These are phyloP conservation scores for Kwoniella bestiolae DNA, from an alignment of 768 basidiomycete genomes.

Conservation along the genomic window DNA sequence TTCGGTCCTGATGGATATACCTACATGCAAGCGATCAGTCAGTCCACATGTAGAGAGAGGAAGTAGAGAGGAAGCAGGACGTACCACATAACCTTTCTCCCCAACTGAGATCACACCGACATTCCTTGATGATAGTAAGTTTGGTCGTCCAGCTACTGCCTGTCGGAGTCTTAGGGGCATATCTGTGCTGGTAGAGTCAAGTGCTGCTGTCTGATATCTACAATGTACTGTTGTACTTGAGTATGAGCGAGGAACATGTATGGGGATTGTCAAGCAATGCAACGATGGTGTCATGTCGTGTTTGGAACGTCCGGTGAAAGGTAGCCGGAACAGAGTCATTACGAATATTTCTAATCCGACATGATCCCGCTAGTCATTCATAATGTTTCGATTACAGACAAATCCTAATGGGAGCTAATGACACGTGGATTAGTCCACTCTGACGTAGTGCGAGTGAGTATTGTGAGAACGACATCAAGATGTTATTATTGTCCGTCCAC, in stretches of 20 bases:
- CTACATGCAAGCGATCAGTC: conserved; percentile 25
- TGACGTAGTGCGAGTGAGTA: too few relatives aligned
- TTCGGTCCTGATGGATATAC: conserved; percentile 38
- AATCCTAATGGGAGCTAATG: not conserved
- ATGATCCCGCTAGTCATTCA: not conserved
- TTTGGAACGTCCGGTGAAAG: not conserved
- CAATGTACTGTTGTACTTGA: not conserved
- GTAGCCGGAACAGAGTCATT: not conserved
- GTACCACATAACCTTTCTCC: conserved; percentile 32
- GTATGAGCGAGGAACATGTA: too few relatives aligned
- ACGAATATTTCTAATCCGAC: not conserved
- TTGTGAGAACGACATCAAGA: too few relatives aligned
- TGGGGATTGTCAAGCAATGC: too few relatives aligned
- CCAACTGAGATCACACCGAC: conserved; percentile 25
- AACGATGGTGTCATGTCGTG: not conserved
- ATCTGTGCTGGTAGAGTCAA: not conserved
- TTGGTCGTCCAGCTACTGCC: conserved; percentile 42
- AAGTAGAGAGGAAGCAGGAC: too few relatives aligned
- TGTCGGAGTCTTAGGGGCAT: conserved; percentile 51
- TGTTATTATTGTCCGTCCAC: too few relatives aligned
- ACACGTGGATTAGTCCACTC: too few relatives aligned
- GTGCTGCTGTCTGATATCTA: not conserved
- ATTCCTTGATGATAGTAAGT: conserved; percentile 7
- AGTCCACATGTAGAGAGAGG: too few relatives aligned
- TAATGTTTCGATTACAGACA: not conserved